Conservation (phyloP, 768 basidiomycete genomes). For the Crucibulum laeve region DNA sequence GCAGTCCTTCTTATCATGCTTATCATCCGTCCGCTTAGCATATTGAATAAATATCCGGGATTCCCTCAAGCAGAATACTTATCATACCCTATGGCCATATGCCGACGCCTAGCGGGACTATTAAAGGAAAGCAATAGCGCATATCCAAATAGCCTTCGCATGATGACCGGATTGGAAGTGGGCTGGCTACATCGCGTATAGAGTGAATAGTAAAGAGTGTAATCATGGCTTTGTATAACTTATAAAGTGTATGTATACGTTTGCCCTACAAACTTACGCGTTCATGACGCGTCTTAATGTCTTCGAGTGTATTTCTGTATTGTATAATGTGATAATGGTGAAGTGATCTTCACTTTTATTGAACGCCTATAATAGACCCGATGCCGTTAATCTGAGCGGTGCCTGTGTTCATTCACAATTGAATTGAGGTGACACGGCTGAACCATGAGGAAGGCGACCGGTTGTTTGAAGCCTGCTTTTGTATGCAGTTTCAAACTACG, state of each 20-base stretch:
- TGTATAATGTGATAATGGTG: too few relatives aligned
- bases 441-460: too few relatives aligned
- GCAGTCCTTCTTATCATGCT: conserved; percentile 1
- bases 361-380: too few relatives aligned
- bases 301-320: too few relatives aligned
- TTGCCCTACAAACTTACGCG: too few relatives aligned
- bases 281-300: too few relatives aligned
- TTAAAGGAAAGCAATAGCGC: conserved; percentile 74
- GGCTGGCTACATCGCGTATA: conserved; percentile 63
- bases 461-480: neutral
- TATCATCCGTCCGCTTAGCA: conserved; percentile 25
- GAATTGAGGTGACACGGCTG: too few relatives aligned
- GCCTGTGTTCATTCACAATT: too few relatives aligned
- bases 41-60: conserved; percentile 68
- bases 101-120: conserved; percentile 62
- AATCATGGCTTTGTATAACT: neutral
- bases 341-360: too few relatives aligned
- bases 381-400: too few relatives aligned
- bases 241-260: neutral
- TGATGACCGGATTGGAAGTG: conserved; percentile 79
- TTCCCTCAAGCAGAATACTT: conserved; percentile 89
- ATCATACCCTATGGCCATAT: conserved; percentile 76
- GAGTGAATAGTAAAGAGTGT: conserved; percentile 3
- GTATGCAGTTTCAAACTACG: neutral
- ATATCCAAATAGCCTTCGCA: conserved; percentile 72